Conservation (phyloP, 176 grass and related monocot genomes). For the Metroxylon sagu region DNA sequence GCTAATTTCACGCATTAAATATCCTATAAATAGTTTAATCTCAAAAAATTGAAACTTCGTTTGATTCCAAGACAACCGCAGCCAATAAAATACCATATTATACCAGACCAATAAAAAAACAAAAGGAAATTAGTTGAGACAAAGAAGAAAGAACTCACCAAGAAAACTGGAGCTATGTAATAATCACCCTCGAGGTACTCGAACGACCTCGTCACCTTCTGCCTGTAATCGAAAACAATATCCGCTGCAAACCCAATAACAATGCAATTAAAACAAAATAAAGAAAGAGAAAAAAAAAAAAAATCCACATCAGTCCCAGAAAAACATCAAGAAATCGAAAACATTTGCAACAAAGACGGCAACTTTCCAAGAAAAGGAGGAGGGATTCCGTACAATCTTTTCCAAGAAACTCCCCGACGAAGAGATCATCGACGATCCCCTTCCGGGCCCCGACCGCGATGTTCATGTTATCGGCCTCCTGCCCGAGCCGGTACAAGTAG, state of each 20-base stretch:
- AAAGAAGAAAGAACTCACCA: constrained; percentile 45
- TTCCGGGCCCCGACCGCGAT: constrained; percentile 62
- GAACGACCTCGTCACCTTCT: constrained; percentile 85
- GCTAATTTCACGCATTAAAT: too few relatives aligned
- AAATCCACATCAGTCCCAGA: background rate
- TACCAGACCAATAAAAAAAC: too few relatives aligned
- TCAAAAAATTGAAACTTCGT: too few relatives aligned
- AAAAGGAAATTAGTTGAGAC: background rate
- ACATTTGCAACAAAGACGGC: background rate
- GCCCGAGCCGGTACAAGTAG: constrained; percentile 78
- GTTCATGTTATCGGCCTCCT: constrained; percentile 90
- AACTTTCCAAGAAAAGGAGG: background rate
- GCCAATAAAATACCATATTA: too few relatives aligned
- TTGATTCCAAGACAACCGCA: too few relatives aligned
- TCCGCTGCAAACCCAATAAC: constrained; percentile 47
- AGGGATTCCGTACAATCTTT: constrained; percentile 42
- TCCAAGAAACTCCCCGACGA: constrained; percentile 76
- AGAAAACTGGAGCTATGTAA: constrained; percentile 78
- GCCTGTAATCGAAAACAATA: constrained; percentile 90
- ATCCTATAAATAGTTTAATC: too few relatives aligned
- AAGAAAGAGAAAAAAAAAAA: background rate
- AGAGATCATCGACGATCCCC: constrained; percentile 70
- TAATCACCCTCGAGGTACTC: constrained; percentile 85
- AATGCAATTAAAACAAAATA: too few relatives aligned
- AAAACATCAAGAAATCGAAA: background rate